A percentile compares a stretch with the other conserved stretches of the same genome.
These are phyloP conservation scores for Tinospora cordifolia DNA, from an alignment of 164 flowering plant genomes.

Conservation along the genomic window DNA sequence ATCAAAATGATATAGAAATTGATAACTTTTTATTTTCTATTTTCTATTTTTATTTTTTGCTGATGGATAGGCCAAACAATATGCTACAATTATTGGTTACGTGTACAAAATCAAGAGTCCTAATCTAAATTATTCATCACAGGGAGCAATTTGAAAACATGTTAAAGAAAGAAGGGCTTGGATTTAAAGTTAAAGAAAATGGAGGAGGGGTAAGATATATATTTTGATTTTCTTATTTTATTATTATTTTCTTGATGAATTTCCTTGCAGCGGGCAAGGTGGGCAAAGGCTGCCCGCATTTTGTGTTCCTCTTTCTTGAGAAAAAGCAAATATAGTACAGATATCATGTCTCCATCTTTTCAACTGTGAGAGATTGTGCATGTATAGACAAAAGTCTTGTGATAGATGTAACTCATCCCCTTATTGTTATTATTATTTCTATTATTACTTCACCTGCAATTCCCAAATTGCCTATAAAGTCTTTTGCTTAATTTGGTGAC, in stretches of 20 bases:
- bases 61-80: background rate
- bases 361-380: conserved; percentile 6
- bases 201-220: background rate
- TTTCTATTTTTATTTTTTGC: background rate
- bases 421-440: too few relatives aligned
- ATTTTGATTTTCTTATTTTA: too few relatives aligned
- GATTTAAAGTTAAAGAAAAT: background rate
- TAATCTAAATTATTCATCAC: background rate
- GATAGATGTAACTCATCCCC: background rate
- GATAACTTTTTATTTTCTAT: background rate
- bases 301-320: conserved; percentile 8
- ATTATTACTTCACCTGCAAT: background rate
- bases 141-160: background rate
- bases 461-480: background rate
- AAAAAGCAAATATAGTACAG: conserved; percentile 11
- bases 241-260: background rate
- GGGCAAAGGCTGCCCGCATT: conserved; percentile 12
- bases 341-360: conserved; percentile 13
- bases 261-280: background rate
- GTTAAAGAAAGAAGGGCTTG: background rate
- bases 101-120: background rate
- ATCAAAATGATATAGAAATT: too few relatives aligned
- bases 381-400: background rate
- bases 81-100: conserved; percentile 4
- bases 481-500: conserved; percentile 3